Evolutionary conservation across 768 basidiomycete species (phyloP).

Genomic region (Mycena kentingensis): DNA sequence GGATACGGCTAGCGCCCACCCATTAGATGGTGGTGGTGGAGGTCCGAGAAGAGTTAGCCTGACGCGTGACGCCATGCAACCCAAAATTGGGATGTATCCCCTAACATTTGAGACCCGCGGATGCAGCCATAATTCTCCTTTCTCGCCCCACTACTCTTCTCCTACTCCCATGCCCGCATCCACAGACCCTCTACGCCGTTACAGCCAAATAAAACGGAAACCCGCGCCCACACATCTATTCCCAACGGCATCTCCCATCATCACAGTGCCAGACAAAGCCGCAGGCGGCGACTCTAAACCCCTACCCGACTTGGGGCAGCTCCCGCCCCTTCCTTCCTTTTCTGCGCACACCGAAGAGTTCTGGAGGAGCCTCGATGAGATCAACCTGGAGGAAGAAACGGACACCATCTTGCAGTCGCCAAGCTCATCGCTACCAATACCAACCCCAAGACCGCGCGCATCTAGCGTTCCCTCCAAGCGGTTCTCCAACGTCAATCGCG

Average conservation of each 20-base stretch:
- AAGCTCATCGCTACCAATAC: not conserved
- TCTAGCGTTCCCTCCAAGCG: conserved; percentile 12
- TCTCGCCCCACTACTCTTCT: not conserved
- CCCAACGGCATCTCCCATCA: conserved; percentile 32
- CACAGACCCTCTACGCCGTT: conserved; percentile 1
- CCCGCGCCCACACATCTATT: conserved; percentile 1
- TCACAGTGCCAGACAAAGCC: conserved; percentile 29
- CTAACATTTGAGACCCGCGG: too few relatives aligned
- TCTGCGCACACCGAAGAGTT: conserved; percentile 6
- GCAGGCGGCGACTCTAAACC: conserved; percentile 2
- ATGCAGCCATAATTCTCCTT: too few relatives aligned
- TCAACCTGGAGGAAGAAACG: conserved; percentile 3
- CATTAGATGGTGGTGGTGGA: too few relatives aligned
- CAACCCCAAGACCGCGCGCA: conserved; percentile 2
- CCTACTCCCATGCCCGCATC: not conserved
- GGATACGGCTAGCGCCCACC: too few relatives aligned
- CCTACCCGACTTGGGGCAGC: not conserved
- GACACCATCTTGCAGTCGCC: not conserved
- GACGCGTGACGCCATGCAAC: too few relatives aligned
- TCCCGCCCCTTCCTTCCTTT: conserved; percentile 2
- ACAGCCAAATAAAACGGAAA: conserved; percentile 16
- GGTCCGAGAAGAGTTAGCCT: too few relatives aligned
- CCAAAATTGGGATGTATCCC: too few relatives aligned
- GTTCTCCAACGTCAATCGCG: conserved; percentile 8
- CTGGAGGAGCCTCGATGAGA: conserved; percentile 5